phyloP scores from a whole-genome alignment of 1,139 yeast genomes.

The Yamadazyma siamensis region DNA sequence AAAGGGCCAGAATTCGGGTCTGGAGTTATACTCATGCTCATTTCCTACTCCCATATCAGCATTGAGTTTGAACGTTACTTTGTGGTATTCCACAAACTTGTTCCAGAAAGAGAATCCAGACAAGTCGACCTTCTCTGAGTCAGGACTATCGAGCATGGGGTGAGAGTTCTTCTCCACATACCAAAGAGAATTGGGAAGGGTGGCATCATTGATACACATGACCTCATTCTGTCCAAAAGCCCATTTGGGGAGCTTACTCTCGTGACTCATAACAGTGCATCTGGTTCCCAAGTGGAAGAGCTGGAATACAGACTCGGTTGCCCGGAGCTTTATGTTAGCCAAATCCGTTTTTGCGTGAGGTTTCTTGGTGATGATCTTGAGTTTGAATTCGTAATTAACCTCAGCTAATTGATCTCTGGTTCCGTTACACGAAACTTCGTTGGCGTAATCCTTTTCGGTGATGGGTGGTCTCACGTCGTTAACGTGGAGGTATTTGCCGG shows the following conservation, averaged over 20 bases:
- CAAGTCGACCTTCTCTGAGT: slow-evolving; percentile 26
- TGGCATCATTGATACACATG: slow-evolving; percentile 66
- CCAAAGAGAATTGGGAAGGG: slow-evolving; percentile 58
- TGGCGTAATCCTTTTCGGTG: slow-evolving; percentile 76
- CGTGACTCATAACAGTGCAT: slow-evolving; percentile 64
- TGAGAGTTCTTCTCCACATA: slow-evolving; percentile 60
- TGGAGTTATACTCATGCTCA: slow-evolving; percentile 27
- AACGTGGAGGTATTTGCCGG: slow-evolving; percentile 60
- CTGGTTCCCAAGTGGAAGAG: slow-evolving; percentile 55
- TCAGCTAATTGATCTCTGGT: slow-evolving; percentile 47
- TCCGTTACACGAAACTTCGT: slow-evolving; percentile 68
- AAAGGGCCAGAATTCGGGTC: slow-evolving; percentile 42
- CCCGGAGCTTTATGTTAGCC: slow-evolving; percentile 41
- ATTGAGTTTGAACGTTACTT: slow-evolving; percentile 31
- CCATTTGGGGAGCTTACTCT: slow-evolving; percentile 63
- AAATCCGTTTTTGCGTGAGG: slow-evolving; percentile 26
- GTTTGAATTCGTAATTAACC: slow-evolving; percentile 50
- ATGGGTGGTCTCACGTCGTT: slow-evolving; percentile 64
- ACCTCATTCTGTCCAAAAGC: slow-evolving; percentile 73
- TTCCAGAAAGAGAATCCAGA: slow-evolving; percentile 22
- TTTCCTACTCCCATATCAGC: slow-evolving; percentile 23
- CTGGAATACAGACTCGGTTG: slow-evolving; percentile 56
- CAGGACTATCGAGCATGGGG: slow-evolving; percentile 37
- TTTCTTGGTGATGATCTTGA: slow-evolving; percentile 31
- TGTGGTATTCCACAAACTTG: slow-evolving; percentile 34